Percentiles rank a stretch among this genome's conserved stretches.
Conservation (phyloP, 257 asterid species). For the Nemophila menziesii region DNA sequence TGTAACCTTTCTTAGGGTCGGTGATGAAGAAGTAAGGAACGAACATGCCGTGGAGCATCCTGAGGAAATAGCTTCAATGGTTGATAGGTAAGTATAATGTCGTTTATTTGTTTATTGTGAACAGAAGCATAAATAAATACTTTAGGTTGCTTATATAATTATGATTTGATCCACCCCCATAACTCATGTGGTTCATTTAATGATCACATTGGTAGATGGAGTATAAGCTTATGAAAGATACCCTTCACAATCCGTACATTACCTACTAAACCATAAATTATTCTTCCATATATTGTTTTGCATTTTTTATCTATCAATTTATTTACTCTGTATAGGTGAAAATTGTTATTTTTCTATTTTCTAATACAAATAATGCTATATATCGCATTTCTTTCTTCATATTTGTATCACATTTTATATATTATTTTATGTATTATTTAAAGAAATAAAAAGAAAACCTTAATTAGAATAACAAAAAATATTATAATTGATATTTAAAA, state of each 20-base stretch:
- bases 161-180: constrained; percentile 6
- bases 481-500: too few relatives aligned
- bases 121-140: background rate
- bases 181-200: constrained; percentile 17
- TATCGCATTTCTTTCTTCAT: too few relatives aligned
- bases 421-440: too few relatives aligned
- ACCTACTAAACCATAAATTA: background rate
- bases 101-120: background rate
- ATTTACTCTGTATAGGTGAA: too few relatives aligned
- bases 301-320: constrained; percentile 16
- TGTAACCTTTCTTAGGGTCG: constrained; percentile 26
- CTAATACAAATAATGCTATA: too few relatives aligned
- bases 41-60: constrained; percentile 59
- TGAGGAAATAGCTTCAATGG: constrained; percentile 56
- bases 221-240: background rate
- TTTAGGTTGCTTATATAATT: constrained; percentile 6
- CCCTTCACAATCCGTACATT: constrained; percentile 17
- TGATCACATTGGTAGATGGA: constrained; percentile 5
- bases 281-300: constrained; percentile 7
- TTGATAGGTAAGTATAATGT: constrained; percentile 42
- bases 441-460: too few relatives aligned
- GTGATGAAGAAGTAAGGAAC: constrained; percentile 28
- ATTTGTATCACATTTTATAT: too few relatives aligned
- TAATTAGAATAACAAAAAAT: too few relatives aligned
- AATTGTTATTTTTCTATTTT: too few relatives aligned